A percentile compares a stretch with the other conserved stretches of the same genome.
Evolutionary conservation across 306 rosid species (phyloP).

Genomic region (Cicer arietinum): DNA sequence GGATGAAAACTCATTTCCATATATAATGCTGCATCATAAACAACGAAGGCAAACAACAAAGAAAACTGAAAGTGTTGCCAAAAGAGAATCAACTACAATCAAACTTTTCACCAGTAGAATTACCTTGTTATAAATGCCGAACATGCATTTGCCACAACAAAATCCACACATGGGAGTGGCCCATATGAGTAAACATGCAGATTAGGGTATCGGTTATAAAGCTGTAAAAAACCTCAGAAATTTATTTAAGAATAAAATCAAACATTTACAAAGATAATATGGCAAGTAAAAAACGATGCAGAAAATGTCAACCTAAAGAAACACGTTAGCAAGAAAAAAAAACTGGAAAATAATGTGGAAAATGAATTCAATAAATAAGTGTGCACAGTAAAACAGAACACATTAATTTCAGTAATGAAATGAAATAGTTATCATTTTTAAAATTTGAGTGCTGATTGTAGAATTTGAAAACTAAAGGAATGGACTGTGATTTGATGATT

Average conservation of each 20-base stretch:
- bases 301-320: constrained; percentile 7
- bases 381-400: constrained; percentile 4
- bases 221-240: constrained; percentile 56
- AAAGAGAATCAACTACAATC: constrained; percentile 18
- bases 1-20: constrained; percentile 80
- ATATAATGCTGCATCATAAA: constrained; percentile 69
- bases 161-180: constrained; percentile 93
- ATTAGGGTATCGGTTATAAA: constrained; percentile 68
- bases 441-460: background rate
- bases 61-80: constrained; percentile 33
- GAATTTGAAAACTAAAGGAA: constrained; percentile 13
- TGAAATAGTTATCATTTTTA: background rate
- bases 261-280: constrained; percentile 22
- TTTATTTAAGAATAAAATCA: constrained; percentile 23
- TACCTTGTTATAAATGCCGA: constrained; percentile 88
- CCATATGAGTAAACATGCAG: constrained; percentile 90
- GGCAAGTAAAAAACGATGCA: constrained; percentile 15
- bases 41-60: constrained; percentile 36
- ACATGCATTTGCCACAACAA: constrained; percentile 78
- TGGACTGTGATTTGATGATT: constrained; percentile 8
- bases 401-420: background rate
- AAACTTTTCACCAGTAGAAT: constrained; percentile 30
- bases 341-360: constrained; percentile 10
- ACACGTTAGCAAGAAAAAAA: too few relatives aligned
- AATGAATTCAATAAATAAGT: constrained; percentile 22